These are phyloP conservation scores for Coleophoma cylindrospora DNA, from an alignment of 2,329 filamentous ascomycete genomes.

Conservation along the genomic window DNA sequence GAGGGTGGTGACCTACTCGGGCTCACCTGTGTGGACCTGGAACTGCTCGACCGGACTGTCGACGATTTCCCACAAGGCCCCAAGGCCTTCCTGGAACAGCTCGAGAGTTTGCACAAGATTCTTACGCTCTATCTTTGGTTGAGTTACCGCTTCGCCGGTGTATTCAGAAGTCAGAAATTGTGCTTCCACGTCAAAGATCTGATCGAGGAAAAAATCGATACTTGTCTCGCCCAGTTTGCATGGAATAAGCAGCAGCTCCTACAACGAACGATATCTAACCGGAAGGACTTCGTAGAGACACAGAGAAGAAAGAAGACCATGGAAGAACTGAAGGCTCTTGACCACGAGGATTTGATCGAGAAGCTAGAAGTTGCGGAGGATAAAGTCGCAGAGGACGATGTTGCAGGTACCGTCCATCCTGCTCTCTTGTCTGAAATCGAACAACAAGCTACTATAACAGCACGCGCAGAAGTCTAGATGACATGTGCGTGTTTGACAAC, in stretches of 20 bases:
- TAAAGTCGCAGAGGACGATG: too few species aligned
- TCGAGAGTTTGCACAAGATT: constrained; percentile 77
- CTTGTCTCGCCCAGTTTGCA: constrained; percentile 9
- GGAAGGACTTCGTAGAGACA: not conserved
- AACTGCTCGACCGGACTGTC: constrained; percentile 57
- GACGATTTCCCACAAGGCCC: constrained; percentile 32
- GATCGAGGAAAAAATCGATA: constrained; percentile 67
- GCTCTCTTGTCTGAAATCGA: too few species aligned
- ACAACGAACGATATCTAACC: not conserved
- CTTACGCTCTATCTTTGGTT: constrained; percentile 90
- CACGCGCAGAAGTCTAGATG: too few species aligned
- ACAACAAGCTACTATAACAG: too few species aligned
- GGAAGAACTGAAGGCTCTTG: too few species aligned
- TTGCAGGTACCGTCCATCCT: too few species aligned
- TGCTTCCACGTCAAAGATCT: constrained; percentile 75
- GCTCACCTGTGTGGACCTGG: constrained; percentile 64
- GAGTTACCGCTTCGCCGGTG: constrained; percentile 78
- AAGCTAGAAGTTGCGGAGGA: too few species aligned
- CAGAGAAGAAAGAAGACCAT: not conserved
- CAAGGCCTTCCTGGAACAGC: constrained; percentile 46
- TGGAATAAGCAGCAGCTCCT: not conserved
- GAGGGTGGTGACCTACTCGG: constrained; percentile 64
- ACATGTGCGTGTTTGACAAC: too few species aligned
- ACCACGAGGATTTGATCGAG: too few species aligned
- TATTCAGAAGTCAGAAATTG: constrained; percentile 70